Base-by-base conservation (phyloP, 2,329 filamentous ascomycete genomes). In the Gaeumannomyces sp. region DNA sequence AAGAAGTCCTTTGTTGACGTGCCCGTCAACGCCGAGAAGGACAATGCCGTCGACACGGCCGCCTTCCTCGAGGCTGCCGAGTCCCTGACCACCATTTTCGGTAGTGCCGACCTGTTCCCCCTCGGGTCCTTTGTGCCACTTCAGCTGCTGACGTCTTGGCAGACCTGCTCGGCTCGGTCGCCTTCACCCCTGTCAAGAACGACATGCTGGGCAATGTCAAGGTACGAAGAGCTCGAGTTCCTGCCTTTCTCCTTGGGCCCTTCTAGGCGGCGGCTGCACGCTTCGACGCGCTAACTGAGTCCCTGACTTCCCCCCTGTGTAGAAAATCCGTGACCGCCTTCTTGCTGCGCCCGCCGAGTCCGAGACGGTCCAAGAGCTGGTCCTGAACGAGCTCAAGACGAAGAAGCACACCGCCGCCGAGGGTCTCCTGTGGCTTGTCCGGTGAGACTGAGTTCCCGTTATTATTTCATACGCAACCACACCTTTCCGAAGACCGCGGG, bases 201-300 rank as follows among this genome's bases (percentile, higher is more conserved):
- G 95, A 99, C 78, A 91, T 99, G 81, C 77, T 86, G 61, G 91
- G 91, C 76, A 99, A 99, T 80, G 85, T 98, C 80, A 93, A 93
- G 85, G 92, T 95, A 76, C 68, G 75, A 70, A 27, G 13, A 19
- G 59, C 59, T 35, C 4, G 4, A 31, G 57, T 58, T 27, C 11
- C 57, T 29, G n/a, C 56, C n/a, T 25, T 57, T 19, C n/a, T 29
- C 27, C 11, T 6, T 11, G 4, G 2, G 1, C 1, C 7, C 19
- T 6, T 16, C 38, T 22, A 22, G 22, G 45, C 22, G 22, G 45
- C 22, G 6, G 7, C 22, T 7, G 13, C 16, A 10, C 16, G 22
- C 6, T n/a, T 53, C 45, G 10, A 22, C 19, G 45, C 5, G 45
- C 45, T 53, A n/a, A 53, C 45, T 19, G 45, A n/a, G 45, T 53